Percentiles rank a stretch among this genome's conserved stretches.
Evolutionary conservation across 2,329 filamentous ascomycete species (phyloP).

Genomic region (Didymella pomorum): DNA sequence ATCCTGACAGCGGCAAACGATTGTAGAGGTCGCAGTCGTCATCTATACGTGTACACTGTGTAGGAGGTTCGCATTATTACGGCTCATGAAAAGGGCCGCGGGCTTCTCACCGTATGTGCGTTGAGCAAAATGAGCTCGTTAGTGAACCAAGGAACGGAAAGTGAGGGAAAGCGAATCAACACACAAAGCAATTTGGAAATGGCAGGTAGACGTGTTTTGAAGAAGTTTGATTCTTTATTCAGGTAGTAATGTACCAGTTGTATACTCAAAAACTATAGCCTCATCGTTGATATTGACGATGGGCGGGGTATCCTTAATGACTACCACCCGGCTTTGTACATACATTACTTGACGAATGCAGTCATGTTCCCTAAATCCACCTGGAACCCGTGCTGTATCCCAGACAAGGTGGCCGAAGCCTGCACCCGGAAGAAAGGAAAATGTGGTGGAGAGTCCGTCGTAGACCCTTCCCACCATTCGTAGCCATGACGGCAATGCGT

Average conservation of each 20-base stretch:
- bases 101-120: background rate
- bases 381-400: background rate
- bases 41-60: conserved; percentile 9
- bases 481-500: conserved; percentile 54
- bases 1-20: background rate
- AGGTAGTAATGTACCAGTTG: conserved; percentile 13
- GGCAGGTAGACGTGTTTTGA: background rate
- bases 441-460: background rate
- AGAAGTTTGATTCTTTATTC: conserved; percentile 8
- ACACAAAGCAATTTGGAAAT: background rate
- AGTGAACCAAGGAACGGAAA: background rate
- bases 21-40: background rate
- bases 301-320: conserved; percentile 25
- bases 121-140: background rate
- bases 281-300: conserved; percentile 4
- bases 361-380: background rate
- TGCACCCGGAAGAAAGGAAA: background rate
- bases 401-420: conserved; percentile 1
- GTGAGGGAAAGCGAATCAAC: background rate
- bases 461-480: conserved; percentile 34
- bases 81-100: background rate
- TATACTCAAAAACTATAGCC: conserved; percentile 11
- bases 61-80: background rate
- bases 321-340: conserved; percentile 5
- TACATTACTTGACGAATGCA: background rate